phyloP scores from a whole-genome alignment of 371 early-diverging fungal species.

The Mucor lusitanicus region DNA sequence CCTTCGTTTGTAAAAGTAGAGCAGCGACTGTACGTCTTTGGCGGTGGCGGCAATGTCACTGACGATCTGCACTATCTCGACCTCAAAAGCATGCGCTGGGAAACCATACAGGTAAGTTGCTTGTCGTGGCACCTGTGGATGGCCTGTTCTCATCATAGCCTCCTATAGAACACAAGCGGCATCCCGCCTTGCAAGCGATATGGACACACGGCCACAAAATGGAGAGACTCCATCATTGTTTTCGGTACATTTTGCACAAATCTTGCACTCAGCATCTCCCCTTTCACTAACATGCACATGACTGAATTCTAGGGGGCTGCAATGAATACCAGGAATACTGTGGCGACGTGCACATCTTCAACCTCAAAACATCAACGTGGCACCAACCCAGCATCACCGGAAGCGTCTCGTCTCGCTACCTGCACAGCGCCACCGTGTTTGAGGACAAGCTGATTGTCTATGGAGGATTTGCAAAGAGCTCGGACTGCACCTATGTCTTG shows the following conservation, averaged over 20 bases:
- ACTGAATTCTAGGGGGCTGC: slow-evolving; percentile 45
- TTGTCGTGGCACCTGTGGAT: too few species aligned
- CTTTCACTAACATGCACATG: neutral
- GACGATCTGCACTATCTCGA: slow-evolving; percentile 59
- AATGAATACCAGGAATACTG: slow-evolving; percentile 61
- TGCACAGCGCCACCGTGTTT: slow-evolving; percentile 66
- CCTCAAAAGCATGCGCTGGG: slow-evolving; percentile 44
- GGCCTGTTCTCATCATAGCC: too few species aligned
- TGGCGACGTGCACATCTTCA: slow-evolving; percentile 66
- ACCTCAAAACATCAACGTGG: slow-evolving; percentile 62
- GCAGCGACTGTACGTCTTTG: slow-evolving; percentile 57
- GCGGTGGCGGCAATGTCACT: slow-evolving; percentile 64
- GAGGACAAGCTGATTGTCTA: slow-evolving; percentile 66
- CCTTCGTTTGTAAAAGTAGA: slow-evolving; percentile 60
- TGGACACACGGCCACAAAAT: slow-evolving; percentile 62
- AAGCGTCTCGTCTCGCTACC: slow-evolving; percentile 49
- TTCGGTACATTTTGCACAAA: slow-evolving; percentile 54
- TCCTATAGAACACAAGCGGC: slow-evolving; percentile 42
- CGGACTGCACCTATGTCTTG: slow-evolving; percentile 64
- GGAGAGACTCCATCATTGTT: slow-evolving; percentile 58
- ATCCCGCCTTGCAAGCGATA: slow-evolving; percentile 60
- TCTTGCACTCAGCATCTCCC: too few species aligned
- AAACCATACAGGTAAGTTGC: slow-evolving; percentile 29
- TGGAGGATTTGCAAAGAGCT: slow-evolving; percentile 65
- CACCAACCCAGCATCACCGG: slow-evolving; percentile 58